Percentiles rank a stretch among this genome's conserved stretches.
phyloP scores from a whole-genome alignment of 2,329 filamentous ascomycete species.

The Monosporascus ibericus region DNA sequence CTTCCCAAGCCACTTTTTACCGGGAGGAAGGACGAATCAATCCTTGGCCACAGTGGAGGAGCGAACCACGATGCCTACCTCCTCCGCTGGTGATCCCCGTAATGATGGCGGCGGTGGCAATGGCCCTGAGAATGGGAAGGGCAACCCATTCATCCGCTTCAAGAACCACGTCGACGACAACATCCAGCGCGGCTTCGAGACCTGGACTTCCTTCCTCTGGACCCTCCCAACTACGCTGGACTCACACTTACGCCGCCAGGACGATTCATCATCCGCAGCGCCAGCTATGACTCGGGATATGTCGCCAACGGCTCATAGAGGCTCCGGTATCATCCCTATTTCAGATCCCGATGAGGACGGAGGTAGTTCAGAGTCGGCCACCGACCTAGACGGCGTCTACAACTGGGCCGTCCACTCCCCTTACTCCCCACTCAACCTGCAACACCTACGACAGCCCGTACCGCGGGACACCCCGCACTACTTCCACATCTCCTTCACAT shows the following conservation, averaged over 20 bases:
- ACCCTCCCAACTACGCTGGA: constrained; percentile 1
- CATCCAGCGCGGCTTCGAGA: constrained; percentile 26
- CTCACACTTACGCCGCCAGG: not conserved
- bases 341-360: not conserved
- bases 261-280: not conserved
- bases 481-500: not conserved
- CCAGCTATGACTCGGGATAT: not conserved
- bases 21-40: not conserved
- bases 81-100: not conserved
- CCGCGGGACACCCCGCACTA: constrained; percentile 35
- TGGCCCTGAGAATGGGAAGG: constrained; percentile 2
- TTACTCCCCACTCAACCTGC: constrained; percentile 40
- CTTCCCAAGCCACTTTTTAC: no score
- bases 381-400: constrained; percentile 20
- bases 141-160: constrained; percentile 34
- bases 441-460: constrained; percentile 39
- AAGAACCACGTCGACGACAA: constrained; percentile 34
- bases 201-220: constrained; percentile 1
- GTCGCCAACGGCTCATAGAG: no score
- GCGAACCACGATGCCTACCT: not conserved
- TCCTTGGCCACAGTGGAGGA: not conserved
- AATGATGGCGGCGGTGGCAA: not conserved
- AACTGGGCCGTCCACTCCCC: constrained; percentile 32
- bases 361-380: not conserved
- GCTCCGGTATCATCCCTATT: no score